Base-by-base conservation (phyloP, 2,329 filamentous ascomycete species). In the Penicillium sp. region DNA sequence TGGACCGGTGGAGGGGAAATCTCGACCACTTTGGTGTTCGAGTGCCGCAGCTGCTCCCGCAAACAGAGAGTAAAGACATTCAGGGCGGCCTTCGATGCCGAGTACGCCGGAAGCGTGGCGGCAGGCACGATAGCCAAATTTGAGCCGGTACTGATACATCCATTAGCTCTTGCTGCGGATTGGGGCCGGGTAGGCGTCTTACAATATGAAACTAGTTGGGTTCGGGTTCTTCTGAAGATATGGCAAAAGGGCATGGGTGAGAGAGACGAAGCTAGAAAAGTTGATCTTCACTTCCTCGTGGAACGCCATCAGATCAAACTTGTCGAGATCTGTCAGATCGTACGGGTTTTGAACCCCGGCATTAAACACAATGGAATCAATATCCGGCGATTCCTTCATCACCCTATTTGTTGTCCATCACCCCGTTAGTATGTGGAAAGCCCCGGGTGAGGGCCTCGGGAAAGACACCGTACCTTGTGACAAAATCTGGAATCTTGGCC, bases 241-340 rank as follows among this genome's bases (percentile, higher is more conserved):
- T 0, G 80, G 79, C 6, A 83, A 69, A 56, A 82, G 75, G 6
- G 75, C 73, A 30, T 77, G 74, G 2, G 76, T 74, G 11, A 82
- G 67, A 33, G 75, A 68, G 16, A 83, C 68, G 38, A 76, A 70
- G 40, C 78, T 74, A 4, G 73, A 73, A 66, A 81, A 82, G 62
- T 82, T 82, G 26, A 75, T 75, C n/a, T 67, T 72, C 25, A 81
- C 59, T 62, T 83, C 78, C 3, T 67, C 57, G 47, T 77, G 65
- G 40, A 81, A 73, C 43, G 0, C 83, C 69, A 56, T 77, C 66
- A 49, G 82, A 73, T 41, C 7, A 16, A 41, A 41, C 7, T 41
- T 41, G 19, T 25, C 38, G 4, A 41, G 12, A 41, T 41, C 38
- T 10, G 38, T 5, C 38, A 41, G 38, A 41, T 41, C 38, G 38